Conservation (phyloP, 371 early-diverging fungal species). For the Circinella minor region DNA sequence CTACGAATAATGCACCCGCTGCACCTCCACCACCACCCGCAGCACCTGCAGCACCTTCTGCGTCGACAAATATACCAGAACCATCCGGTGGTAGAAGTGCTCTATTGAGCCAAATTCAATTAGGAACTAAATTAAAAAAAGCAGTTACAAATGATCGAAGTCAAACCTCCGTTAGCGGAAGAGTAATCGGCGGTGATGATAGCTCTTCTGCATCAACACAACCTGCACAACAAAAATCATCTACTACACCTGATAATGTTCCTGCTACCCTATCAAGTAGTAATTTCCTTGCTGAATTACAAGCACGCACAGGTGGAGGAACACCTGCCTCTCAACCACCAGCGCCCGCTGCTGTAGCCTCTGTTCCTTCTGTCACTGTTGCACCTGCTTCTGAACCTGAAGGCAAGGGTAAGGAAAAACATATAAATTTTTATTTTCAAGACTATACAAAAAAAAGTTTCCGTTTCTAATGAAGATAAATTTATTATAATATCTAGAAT, state of each 20-base stretch:
- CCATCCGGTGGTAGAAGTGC: conserved; percentile 39
- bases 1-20: conserved; percentile 12
- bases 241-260: conserved; percentile 50
- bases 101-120: conserved; percentile 49
- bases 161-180: conserved; percentile 36
- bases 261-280: conserved; percentile 16
- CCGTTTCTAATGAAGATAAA: too few relatives aligned
- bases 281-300: conserved; percentile 37
- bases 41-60: conserved; percentile 18
- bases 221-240: conserved; percentile 70
- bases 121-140: conserved; percentile 38
- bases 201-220: conserved; percentile 24
- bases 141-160: conserved; percentile 51
- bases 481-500: conserved; percentile 19
- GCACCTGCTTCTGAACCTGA: conserved; percentile 6
- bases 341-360: not conserved
- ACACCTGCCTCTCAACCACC: conserved; percentile 12
- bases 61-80: conserved; percentile 12
- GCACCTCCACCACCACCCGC: conserved; percentile 27
- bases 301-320: conserved; percentile 29
- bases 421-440: not conserved
- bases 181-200: conserved; percentile 23
- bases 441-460: too few relatives aligned
- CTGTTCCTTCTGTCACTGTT: not conserved
- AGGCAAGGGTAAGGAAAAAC: not conserved